phyloP scores from a whole-genome alignment of 257 asterid species.

The Solanum arcanum region DNA sequence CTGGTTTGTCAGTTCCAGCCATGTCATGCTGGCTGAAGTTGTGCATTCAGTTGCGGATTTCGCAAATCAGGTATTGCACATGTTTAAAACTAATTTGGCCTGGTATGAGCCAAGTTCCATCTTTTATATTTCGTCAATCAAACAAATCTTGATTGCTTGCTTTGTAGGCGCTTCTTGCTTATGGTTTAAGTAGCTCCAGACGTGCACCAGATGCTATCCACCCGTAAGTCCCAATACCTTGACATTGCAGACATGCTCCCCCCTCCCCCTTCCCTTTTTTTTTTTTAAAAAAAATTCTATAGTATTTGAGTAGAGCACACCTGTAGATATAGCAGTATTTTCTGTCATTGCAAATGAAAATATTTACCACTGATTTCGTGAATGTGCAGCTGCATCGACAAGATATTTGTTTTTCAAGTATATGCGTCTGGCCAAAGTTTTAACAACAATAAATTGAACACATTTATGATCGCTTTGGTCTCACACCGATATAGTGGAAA shows the following conservation, averaged over 20 bases:
- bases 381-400: neutral
- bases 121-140: neutral
- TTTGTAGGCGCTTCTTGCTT: conserved; percentile 88
- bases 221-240: conserved; percentile 53
- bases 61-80: conserved; percentile 71
- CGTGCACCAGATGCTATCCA: conserved; percentile 99
- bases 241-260: neutral
- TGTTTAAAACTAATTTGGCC: neutral
- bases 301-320: neutral
- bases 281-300: too few species aligned
- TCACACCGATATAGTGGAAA: neutral
- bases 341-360: neutral
- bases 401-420: neutral
- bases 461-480: neutral
- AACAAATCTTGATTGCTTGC: neutral
- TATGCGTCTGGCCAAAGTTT: neutral
- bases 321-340: neutral
- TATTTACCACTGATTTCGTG: neutral
- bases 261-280: neutral
- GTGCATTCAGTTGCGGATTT: conserved; percentile 98
- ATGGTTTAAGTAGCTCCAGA: conserved; percentile 91
- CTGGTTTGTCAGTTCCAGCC: conserved; percentile 92
- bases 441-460: neutral
- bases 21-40: conserved; percentile 90
- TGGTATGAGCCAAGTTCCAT: neutral